Percentiles rank a stretch among this genome's conserved stretches.
Evolutionary conservation across 768 basidiomycete species (phyloP).

Genomic region (Gymnopilus junonius): DNA sequence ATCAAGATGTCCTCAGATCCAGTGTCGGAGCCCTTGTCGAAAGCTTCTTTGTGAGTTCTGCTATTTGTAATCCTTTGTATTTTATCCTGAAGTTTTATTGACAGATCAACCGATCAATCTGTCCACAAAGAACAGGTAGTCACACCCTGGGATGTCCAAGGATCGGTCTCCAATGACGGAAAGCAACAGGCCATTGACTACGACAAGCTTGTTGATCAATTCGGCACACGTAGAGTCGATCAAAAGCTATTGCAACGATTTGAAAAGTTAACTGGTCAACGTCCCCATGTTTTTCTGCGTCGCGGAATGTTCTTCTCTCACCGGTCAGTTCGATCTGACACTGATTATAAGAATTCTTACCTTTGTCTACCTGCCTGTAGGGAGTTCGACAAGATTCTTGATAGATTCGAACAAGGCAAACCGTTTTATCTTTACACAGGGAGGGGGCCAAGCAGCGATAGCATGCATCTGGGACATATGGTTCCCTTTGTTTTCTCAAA

Average conservation of each 20-base stretch:
- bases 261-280: conserved; percentile 86
- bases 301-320: conserved; percentile 98
- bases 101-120: conserved; percentile 12
- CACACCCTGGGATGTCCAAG: conserved; percentile 98
- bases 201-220: conserved; percentile 92
- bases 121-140: conserved; percentile 67
- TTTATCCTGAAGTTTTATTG: not conserved
- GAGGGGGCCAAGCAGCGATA: conserved; percentile 93
- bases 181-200: conserved; percentile 95
- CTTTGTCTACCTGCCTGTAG: conserved; percentile 41
- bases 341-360: not conserved
- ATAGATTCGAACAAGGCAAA: conserved; percentile 95
- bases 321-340: conserved; percentile 58
- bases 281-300: conserved; percentile 86
- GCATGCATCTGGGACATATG: conserved; percentile 98
- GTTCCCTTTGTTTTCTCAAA: conserved; percentile 97
- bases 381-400: conserved; percentile 91
- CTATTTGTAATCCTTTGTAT: not conserved
- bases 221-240: conserved; percentile 88
- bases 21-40: conserved; percentile 8
- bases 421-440: conserved; percentile 99
- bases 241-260: conserved; percentile 82
- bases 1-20: conserved; percentile 14
- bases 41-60: conserved; percentile 19
- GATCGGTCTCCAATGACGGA: conserved; percentile 85